Evolutionary conservation across 768 basidiomycete genomes (phyloP).

Genomic region (Rubroboletus satanas): DNA sequence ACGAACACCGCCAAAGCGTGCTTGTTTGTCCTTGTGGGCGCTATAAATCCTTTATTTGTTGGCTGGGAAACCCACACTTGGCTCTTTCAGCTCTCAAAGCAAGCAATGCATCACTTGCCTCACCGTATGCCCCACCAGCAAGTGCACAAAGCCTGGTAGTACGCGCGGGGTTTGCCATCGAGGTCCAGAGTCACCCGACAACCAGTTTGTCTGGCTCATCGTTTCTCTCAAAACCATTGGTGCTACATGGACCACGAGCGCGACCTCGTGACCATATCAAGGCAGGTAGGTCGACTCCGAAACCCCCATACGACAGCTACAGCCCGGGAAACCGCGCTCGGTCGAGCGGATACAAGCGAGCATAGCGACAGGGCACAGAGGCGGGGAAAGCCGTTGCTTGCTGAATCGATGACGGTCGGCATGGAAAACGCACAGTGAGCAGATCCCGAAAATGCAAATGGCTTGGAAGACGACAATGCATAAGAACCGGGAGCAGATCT

Average conservation of each 20-base stretch:
- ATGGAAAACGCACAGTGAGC: background rate
- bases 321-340: background rate
- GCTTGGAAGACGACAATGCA: constrained; percentile 6
- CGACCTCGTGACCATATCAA: background rate
- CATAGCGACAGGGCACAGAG: background rate
- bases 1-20: constrained; percentile 29
- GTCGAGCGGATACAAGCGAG: background rate
- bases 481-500: background rate
- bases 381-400: constrained; percentile 1
- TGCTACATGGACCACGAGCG: background rate
- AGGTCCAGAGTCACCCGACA: background rate
- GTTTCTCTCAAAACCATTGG: background rate
- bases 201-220: background rate
- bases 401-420: constrained; percentile 1
- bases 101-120: background rate
- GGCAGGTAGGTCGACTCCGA: background rate
- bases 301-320: background rate
- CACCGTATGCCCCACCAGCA: background rate
- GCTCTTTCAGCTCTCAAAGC: constrained; percentile 5
- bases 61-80: constrained; percentile 21
- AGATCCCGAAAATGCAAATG: background rate
- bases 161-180: background rate
- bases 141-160: background rate
- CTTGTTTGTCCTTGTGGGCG: constrained; percentile 49
- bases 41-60: constrained; percentile 31